Base-by-base conservation (phyloP, 495 filamentous ascomycete species). In the Stereocaulon alpinum region DNA sequence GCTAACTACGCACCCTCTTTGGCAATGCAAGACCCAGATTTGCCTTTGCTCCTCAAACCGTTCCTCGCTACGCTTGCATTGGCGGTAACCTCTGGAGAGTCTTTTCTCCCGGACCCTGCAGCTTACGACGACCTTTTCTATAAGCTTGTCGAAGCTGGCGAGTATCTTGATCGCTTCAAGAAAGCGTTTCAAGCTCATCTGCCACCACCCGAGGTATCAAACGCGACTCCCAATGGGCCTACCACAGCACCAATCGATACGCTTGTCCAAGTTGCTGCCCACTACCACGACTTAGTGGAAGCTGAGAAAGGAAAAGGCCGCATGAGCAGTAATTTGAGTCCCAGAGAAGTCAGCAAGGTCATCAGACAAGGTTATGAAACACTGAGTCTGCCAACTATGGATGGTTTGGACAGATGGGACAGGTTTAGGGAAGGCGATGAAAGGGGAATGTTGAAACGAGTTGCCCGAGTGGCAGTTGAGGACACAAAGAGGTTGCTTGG, bases 71-170 rank as follows among this genome's bases (percentile, higher is more conserved):
- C 95, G n/a, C 72, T 98, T 32, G 89, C 88, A 15, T 81, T 96
- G 50, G 86, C 87, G 7, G 80, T 97, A n/a, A 91, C 87, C 6
- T 76, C 82, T 12, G 93, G 93, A 7, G 94, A 97, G 69, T 81
- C 86, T 9, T 96, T 97, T 72, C 83, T 97, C n/a, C 94, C 94
- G 0, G 88, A 86, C 57, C 82, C 90, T 22, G 78, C 86, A 41
- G 85, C 87, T 22, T 96, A 96, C 69, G 93, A 98, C 66, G 94
- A 97, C 67, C 78, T 98, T 12, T 95, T 98, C 73, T 98, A 98
- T 77, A 98, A 98, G 73, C 78, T 98, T 15, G 89, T 97, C 50
- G 93, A 98, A 71, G 87, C 82, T 17, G 90, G 91, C 3, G 89
- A 95, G 49, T 80, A 89, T 40, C 77, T 98, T 41, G 73, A 80